Percentiles rank a stretch among this genome's conserved stretches.
Evolutionary conservation across 1,284 basidiomycete species (phyloP).

Genomic region (Sanghuangporus baumii): DNA sequence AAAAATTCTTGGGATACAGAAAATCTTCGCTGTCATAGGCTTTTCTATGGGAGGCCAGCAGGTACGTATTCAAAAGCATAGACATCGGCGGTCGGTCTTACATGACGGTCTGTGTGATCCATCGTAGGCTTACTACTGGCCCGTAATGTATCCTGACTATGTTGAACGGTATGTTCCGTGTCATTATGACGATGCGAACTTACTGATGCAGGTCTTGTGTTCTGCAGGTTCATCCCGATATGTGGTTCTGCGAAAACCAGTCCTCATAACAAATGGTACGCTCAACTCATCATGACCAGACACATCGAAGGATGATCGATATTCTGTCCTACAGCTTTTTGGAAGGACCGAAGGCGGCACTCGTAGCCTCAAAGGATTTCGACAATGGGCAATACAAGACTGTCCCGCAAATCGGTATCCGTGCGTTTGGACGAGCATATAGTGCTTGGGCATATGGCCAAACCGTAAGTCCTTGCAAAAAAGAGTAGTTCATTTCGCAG

Average conservation of each 20-base stretch:
- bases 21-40: conserved; percentile 26
- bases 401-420: conserved; percentile 42
- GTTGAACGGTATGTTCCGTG: conserved; percentile 38
- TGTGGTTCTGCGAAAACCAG: conserved; percentile 59
- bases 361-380: conserved; percentile 53
- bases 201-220: not conserved
- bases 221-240: conserved; percentile 41
- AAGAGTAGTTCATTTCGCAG: not conserved
- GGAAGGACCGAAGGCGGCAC: conserved; percentile 53
- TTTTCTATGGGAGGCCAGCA: conserved; percentile 31
- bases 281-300: not conserved
- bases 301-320: not conserved
- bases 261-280: conserved; percentile 55
- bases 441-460: conserved; percentile 58
- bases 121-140: conserved; percentile 53
- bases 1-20: conserved; percentile 24
- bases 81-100: not conserved
- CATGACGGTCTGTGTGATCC: not conserved
- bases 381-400: conserved; percentile 47
- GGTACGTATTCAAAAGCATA: conserved; percentile 17
- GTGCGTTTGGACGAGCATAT: conserved; percentile 53
- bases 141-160: conserved; percentile 52
- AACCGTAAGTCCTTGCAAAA: conserved; percentile 32
- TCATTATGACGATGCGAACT: conserved; percentile 6
- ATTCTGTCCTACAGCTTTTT: conserved; percentile 38